Conservation (phyloP, 352 stramenopile genomes). For the Globisporangium orthogonon region DNA sequence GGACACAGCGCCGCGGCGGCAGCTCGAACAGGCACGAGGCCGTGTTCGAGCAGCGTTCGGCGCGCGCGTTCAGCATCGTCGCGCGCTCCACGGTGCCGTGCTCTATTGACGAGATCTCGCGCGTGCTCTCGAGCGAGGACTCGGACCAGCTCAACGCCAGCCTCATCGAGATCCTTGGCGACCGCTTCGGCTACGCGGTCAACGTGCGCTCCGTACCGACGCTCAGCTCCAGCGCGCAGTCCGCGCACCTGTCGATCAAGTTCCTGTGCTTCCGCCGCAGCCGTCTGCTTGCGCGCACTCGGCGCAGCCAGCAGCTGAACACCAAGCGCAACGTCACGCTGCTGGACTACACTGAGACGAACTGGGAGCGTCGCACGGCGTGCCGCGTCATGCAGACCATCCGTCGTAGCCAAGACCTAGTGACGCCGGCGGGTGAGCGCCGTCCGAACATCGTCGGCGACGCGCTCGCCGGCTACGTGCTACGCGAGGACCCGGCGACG, state of each 20-base stretch:
- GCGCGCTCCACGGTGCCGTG: conserved; percentile 17
- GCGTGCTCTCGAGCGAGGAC: conserved; percentile 16
- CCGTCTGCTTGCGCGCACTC: conserved; percentile 4
- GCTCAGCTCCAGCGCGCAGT: background rate
- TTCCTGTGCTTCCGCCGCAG: conserved; percentile 18
- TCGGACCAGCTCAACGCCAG: conserved; percentile 24
- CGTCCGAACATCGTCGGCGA: conserved; percentile 5
- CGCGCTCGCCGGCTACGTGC: conserved; percentile 16
- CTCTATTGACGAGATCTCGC: conserved; percentile 18
- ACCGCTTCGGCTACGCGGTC: conserved; percentile 19
- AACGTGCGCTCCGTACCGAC: conserved; percentile 17
- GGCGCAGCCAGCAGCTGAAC: background rate
- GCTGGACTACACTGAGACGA: conserved; percentile 19
- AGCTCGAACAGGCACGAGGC: background rate
- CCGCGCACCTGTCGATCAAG: conserved; percentile 20
- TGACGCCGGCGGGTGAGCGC: conserved; percentile 1
- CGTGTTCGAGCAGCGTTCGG: conserved; percentile 9
- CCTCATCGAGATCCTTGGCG: conserved; percentile 21
- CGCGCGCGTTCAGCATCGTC: conserved; percentile 12
- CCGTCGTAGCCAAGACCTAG: conserved; percentile 1
- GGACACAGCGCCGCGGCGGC: conserved; percentile 2
- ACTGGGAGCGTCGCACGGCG: conserved; percentile 9
- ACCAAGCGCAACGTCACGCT: conserved; percentile 13
- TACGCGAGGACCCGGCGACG: conserved; percentile 17
- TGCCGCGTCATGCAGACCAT: conserved; percentile 14